phyloP scores from a whole-genome alignment of 208 protist species.

The Leishmania tarentolae region DNA sequence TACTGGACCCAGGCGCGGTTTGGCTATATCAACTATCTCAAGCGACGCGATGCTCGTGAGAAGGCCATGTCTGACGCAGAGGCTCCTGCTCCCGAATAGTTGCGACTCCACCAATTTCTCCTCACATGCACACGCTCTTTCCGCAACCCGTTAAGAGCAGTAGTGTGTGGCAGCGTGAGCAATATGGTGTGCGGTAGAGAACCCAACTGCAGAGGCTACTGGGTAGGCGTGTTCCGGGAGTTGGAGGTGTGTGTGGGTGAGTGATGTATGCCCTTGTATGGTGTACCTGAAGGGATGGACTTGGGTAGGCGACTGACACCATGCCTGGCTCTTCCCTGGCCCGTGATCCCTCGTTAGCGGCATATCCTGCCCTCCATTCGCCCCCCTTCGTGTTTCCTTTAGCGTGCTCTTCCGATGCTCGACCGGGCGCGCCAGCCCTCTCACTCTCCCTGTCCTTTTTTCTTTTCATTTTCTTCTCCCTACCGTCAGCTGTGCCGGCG shows the following conservation, averaged over 20 bases:
- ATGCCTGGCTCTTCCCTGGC: not conserved
- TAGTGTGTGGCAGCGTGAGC: not conserved
- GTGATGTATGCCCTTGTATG: not conserved
- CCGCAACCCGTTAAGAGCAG: not conserved
- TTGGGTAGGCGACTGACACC: not conserved
- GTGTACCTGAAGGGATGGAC: not conserved
- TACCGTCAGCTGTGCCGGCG: not conserved
- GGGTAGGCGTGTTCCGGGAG: not conserved
- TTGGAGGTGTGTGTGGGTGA: too few species aligned
- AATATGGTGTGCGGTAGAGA: not conserved
- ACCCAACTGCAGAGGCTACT: not conserved
- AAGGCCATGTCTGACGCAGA: conserved; percentile 56
- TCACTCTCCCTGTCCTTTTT: not conserved
- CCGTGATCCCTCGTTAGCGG: not conserved
- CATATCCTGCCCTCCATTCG: not conserved
- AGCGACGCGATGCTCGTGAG: conserved; percentile 76
- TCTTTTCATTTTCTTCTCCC: not conserved
- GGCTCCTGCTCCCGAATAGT: not conserved
- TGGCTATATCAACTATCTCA: conserved; percentile 86
- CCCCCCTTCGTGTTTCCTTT: not conserved
- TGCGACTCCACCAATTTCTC: too few species aligned
- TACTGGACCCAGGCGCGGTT: conserved; percentile 74
- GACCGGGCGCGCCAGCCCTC: too few species aligned
- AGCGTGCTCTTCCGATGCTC: not conserved
- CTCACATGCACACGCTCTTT: not conserved